Percentiles rank a stretch among this genome's conserved stretches.
Conservation (phyloP, 1,284 basidiomycete genomes). For the Ceratobasidium papillatum region DNA sequence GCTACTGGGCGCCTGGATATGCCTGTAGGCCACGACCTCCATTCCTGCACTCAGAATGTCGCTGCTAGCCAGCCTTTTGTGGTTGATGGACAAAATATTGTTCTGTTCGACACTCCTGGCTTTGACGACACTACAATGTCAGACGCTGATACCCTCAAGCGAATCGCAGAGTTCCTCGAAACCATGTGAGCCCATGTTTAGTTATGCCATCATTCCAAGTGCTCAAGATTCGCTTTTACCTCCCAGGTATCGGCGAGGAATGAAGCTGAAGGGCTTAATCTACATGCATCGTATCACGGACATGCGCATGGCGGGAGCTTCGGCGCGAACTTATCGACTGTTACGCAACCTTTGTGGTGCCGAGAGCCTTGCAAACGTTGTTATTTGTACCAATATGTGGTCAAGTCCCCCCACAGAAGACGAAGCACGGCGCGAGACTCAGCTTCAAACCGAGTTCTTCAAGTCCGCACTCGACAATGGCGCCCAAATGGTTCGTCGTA, state of each 20-base stretch:
- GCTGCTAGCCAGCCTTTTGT: slow-evolving; percentile 36
- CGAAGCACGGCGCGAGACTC: slow-evolving; percentile 43
- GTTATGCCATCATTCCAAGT: no score
- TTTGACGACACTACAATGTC: slow-evolving; percentile 40
- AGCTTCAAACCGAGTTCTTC: slow-evolving; percentile 46
- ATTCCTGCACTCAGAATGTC: slow-evolving; percentile 24
- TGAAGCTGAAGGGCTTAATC: slow-evolving; percentile 39
- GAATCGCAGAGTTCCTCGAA: slow-evolving; percentile 38
- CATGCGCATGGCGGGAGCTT: slow-evolving; percentile 35
- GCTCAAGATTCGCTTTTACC: no score
- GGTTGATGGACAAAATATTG: slow-evolving; percentile 45
- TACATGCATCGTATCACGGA: slow-evolving; percentile 44
- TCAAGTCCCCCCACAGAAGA: slow-evolving; percentile 27
- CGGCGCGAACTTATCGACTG: slow-evolving; percentile 31
- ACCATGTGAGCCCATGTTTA: slow-evolving; percentile 36
- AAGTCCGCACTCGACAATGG: slow-evolving; percentile 18
- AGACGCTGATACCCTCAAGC: slow-evolving; percentile 40
- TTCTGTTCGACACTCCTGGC: slow-evolving; percentile 43
- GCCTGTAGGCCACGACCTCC: slow-evolving; percentile 17
- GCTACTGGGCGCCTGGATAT: slow-evolving; percentile 42
- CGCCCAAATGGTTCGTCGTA: slow-evolving; percentile 25
- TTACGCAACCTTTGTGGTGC: slow-evolving; percentile 41
- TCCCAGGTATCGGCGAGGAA: slow-evolving; percentile 18
- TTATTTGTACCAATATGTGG: slow-evolving; percentile 50
- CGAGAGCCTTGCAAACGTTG: slow-evolving; percentile 45